Base-by-base conservation (phyloP, 352 stramenopile genomes). In the Phytophthora foliorum region DNA sequence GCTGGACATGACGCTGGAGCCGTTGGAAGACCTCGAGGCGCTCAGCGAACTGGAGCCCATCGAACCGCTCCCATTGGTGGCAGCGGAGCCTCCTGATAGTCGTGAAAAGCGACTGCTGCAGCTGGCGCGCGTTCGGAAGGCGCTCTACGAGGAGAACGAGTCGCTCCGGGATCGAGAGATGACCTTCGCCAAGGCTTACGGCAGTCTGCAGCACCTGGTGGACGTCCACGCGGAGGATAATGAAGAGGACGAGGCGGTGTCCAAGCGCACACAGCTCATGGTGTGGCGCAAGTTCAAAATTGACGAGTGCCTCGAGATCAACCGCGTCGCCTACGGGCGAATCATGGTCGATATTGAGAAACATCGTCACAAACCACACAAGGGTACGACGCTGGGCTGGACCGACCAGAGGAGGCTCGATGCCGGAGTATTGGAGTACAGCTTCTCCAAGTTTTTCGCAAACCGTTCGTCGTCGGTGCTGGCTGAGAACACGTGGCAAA, bases 61-160 rank as follows among this genome's bases (percentile, higher is more conserved):
- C 32, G 60, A 77, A 31, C 58, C 69, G 22, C 61, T 67, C 21
- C 57, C 55, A 13, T 19, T 73, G 55, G n/a, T n/a, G n/a, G n/a
- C n/a, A n/a, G n/a, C n/a, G n/a, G 34, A 77, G 19, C 22, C 63
- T 44, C 24, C 54, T 49, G 46, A 32, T 25, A 57, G 60, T 55
- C 62, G 41, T 13, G 68, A 72, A 34, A 72, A 65, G 51, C 62
- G 56, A 6, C 57, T 82, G 45, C 46, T 75, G 44, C 52, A 79
- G 48, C 72, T 86, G 24, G 59, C 75, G 42, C 72, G 67, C 29
- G 69, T 72, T 24, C 69, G 75, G 11, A 80, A 80, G 50, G 58
- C 48, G 21, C 51, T 86, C 42, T 82, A 83, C 42, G 70, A 67
- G 51, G 78, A 86, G 62, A 86, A 86, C 44, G 75, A 83, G 44